phyloP scores from a whole-genome alignment of 2,329 filamentous ascomycete species.

The Fusarium pseudoanthophilum region DNA sequence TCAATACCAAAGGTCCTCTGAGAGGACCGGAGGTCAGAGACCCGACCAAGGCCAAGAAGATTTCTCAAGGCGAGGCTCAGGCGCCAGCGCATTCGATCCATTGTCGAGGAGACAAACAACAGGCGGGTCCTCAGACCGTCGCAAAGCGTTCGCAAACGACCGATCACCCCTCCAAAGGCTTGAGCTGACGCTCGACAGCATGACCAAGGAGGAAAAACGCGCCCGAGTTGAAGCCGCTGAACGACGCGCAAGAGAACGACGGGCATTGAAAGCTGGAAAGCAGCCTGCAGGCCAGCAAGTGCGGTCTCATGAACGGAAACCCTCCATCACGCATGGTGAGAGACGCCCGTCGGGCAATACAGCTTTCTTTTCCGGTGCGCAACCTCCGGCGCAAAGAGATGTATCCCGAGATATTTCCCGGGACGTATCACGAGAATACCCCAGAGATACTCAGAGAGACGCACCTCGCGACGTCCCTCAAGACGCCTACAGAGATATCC shows the following conservation, averaged over 20 bases:
- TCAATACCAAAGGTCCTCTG: slow-evolving; percentile 40
- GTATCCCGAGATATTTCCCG: slow-evolving; percentile 6
- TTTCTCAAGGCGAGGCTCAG: slow-evolving; percentile 39
- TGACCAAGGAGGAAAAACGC: slow-evolving; percentile 95
- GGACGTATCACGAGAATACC: slow-evolving; percentile 6
- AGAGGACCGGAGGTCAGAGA: slow-evolving; percentile 33
- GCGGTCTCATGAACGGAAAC: slow-evolving; percentile 41
- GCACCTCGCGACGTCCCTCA: slow-evolving; percentile 12
- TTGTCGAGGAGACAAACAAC: slow-evolving; percentile 53
- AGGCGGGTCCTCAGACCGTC: slow-evolving; percentile 55
- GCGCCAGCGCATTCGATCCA: slow-evolving; percentile 33
- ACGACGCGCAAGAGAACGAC: slow-evolving; percentile 72
- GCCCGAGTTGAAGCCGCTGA: slow-evolving; percentile 87
- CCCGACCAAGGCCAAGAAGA: slow-evolving; percentile 35
- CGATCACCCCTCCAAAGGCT: slow-evolving; percentile 93
- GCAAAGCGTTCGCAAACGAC: slow-evolving; percentile 77
- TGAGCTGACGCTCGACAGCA: slow-evolving; percentile 88
- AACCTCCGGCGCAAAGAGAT: slow-evolving; percentile 27
- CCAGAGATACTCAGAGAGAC: slow-evolving; percentile 27
- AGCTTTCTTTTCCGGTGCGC: slow-evolving; percentile 26
- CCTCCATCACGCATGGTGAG: slow-evolving; percentile 27
- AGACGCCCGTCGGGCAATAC: slow-evolving; percentile 26
- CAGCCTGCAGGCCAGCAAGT: slow-evolving; percentile 34
- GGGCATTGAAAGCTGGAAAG: slow-evolving; percentile 52
- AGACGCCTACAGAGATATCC: slow-evolving; percentile 18